These are phyloP conservation scores for Bidens hawaiensis DNA, from an alignment of 140 eudicot genomes.

Conservation along the genomic window DNA sequence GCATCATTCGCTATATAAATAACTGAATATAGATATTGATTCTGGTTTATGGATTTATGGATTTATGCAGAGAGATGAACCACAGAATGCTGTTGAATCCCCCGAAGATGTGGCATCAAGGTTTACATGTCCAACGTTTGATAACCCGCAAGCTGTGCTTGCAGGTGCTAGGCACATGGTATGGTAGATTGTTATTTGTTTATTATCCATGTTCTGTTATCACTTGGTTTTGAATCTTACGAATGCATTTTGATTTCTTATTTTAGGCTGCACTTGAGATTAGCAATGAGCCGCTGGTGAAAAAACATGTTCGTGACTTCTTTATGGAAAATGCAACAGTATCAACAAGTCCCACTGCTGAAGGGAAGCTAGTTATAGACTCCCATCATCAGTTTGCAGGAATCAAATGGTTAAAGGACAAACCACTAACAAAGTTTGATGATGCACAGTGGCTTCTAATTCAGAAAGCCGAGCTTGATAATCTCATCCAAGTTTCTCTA, in stretches of 20 bases:
- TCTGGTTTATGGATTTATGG: constrained; percentile 2
- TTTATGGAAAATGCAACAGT: constrained; percentile 67
- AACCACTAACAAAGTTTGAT: constrained; percentile 66
- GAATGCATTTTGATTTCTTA: not conserved
- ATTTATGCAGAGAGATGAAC: constrained; percentile 55
- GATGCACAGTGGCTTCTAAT: constrained; percentile 89
- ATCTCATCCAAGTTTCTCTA: constrained; percentile 63
- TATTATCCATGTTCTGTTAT: not conserved
- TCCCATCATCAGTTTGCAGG: constrained; percentile 67
- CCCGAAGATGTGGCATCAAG: constrained; percentile 70
- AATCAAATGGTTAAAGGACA: constrained; percentile 72
- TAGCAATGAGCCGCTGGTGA: constrained; percentile 66
- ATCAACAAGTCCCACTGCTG: constrained; percentile 68
- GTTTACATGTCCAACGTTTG: constrained; percentile 56
- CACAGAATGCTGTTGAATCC: constrained; percentile 61
- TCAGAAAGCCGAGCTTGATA: constrained; percentile 79
- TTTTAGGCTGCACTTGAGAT: constrained; percentile 74
- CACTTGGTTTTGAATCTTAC: not conserved
- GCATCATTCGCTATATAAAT: not conserved
- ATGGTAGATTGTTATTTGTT: constrained; percentile 27
- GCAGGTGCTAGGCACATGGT: constrained; percentile 94
- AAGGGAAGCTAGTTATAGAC: constrained; percentile 58
- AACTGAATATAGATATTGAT: constrained; percentile 4
- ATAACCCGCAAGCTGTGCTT: constrained; percentile 64
- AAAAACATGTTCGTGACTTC: constrained; percentile 69